Evolutionary conservation across 192 early-diverging fungal genomes (phyloP).

Genomic region (Coemansia sp.): DNA sequence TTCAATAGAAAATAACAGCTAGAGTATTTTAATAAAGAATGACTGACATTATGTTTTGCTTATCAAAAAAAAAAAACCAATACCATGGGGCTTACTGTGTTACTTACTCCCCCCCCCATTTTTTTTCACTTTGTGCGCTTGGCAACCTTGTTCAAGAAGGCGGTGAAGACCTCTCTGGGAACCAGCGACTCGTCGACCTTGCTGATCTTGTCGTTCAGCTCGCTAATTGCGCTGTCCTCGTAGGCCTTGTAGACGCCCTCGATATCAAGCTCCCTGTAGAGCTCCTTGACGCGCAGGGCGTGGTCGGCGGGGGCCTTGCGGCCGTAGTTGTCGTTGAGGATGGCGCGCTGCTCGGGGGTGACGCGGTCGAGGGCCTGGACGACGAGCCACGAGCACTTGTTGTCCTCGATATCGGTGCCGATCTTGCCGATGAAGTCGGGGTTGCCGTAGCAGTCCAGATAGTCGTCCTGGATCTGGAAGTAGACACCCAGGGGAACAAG

Average conservation of each 20-base stretch:
- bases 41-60: not conserved
- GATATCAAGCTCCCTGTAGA: slow-evolving; percentile 81
- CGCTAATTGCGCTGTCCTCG: slow-evolving; percentile 81
- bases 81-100: not conserved
- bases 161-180: slow-evolving; percentile 81
- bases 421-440: slow-evolving; percentile 96
- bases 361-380: slow-evolving; percentile 83
- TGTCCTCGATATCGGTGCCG: slow-evolving; percentile 99
- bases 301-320: slow-evolving; percentile 71
- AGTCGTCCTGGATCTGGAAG: slow-evolving; percentile 99
- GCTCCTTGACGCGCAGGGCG: slow-evolving; percentile 77
- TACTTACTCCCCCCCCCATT: not conserved
- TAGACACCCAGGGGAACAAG: slow-evolving; percentile 96
- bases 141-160: slow-evolving; percentile 95
- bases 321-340: slow-evolving; percentile 93
- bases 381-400: slow-evolving; percentile 99
- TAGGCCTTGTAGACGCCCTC: slow-evolving; percentile 80
- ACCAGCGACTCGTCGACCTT: slow-evolving; percentile 79
- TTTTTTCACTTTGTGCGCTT: slow-evolving; percentile 80
- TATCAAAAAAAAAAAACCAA: not conserved
- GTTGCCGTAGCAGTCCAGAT: slow-evolving; percentile 92
- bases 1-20: not conserved
- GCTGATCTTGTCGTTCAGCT: slow-evolving; percentile 73
- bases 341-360: slow-evolving; percentile 78
- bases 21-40: not conserved